These are phyloP conservation scores for Mucor piriformis DNA, from an alignment of 371 early-diverging fungal genomes.

Conservation along the genomic window DNA sequence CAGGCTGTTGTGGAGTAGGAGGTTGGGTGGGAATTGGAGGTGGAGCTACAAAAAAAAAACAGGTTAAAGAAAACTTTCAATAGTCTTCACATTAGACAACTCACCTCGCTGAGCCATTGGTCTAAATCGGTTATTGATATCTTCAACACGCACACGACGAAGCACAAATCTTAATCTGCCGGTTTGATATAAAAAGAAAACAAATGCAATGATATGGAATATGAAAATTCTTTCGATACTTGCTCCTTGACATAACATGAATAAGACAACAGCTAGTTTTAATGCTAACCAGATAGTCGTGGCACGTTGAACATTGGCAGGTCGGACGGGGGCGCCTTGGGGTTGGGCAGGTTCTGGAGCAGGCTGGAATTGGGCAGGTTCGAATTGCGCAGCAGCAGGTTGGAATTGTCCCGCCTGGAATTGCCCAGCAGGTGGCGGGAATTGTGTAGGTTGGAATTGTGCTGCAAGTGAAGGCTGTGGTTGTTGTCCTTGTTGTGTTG, in stretches of 20 bases:
- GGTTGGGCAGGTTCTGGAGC: neutral
- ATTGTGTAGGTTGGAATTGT: neutral
- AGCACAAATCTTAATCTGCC: slow-evolving; percentile 45
- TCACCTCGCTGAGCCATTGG: neutral
- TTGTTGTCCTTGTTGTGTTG: neutral
- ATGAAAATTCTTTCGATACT: slow-evolving; percentile 43
- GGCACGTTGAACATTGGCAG: slow-evolving; percentile 25
- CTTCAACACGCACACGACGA: slow-evolving; percentile 35
- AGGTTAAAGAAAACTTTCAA: neutral
- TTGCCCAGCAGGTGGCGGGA: slow-evolving; percentile 1
- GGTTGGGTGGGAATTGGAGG: slow-evolving; percentile 3
- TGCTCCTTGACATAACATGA: slow-evolving; percentile 48
- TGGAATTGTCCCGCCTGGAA: slow-evolving; percentile 8
- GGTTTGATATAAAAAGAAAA: slow-evolving; percentile 50
- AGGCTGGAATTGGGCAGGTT: neutral
- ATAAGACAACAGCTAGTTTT: slow-evolving; percentile 39
- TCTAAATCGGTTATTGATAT: slow-evolving; percentile 15
- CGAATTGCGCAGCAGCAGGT: slow-evolving; percentile 1
- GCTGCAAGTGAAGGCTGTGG: neutral
- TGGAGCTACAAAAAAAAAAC: neutral
- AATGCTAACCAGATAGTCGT: slow-evolving; percentile 44
- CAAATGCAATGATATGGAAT: slow-evolving; percentile 39
- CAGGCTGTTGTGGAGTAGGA: slow-evolving; percentile 7
- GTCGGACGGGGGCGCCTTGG: slow-evolving; percentile 11
- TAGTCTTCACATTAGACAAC: neutral